A percentile compares a stretch with the other conserved stretches of the same genome.
Evolutionary conservation across 768 basidiomycete genomes (phyloP).

Genomic region (Tephrocybe rancida): DNA sequence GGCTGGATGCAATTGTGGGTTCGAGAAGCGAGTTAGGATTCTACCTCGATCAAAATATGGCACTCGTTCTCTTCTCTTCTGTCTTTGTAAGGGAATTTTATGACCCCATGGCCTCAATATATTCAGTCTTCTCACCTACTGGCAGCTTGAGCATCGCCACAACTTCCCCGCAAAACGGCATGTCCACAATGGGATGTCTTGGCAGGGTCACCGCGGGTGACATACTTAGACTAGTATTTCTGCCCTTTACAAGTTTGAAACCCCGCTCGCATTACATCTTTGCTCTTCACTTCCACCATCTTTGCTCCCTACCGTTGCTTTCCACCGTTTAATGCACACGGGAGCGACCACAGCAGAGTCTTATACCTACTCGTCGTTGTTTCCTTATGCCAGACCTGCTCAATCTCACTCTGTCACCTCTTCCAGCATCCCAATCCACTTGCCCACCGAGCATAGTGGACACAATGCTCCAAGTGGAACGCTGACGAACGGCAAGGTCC

Average conservation of each 20-base stretch:
- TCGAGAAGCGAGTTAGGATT: not conserved
- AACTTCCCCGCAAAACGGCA: not conserved
- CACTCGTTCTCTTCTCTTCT: not conserved
- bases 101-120: too few species aligned
- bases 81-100: not conserved
- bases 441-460: constrained; percentile 14
- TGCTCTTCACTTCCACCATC: constrained; percentile 11
- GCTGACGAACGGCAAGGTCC: constrained; percentile 12
- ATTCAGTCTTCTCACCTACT: too few species aligned
- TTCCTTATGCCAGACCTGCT: constrained; percentile 4
- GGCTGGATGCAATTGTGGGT: not conserved
- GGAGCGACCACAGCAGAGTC: constrained; percentile 11
- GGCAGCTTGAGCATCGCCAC: constrained; percentile 13
- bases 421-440: constrained; percentile 7
- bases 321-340: constrained; percentile 12
- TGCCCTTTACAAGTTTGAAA: too few species aligned
- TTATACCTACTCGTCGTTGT: not conserved
- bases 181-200: constrained; percentile 6
- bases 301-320: not conserved
- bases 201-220: constrained; percentile 10
- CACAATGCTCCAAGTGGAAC: constrained; percentile 24
- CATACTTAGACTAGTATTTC: too few species aligned
- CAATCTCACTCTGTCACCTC: constrained; percentile 1
- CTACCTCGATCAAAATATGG: not conserved
- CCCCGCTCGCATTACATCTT: constrained; percentile 8